Base-by-base conservation (phyloP, 2,329 filamentous ascomycete species). In the Sporothrix protearum region DNA sequence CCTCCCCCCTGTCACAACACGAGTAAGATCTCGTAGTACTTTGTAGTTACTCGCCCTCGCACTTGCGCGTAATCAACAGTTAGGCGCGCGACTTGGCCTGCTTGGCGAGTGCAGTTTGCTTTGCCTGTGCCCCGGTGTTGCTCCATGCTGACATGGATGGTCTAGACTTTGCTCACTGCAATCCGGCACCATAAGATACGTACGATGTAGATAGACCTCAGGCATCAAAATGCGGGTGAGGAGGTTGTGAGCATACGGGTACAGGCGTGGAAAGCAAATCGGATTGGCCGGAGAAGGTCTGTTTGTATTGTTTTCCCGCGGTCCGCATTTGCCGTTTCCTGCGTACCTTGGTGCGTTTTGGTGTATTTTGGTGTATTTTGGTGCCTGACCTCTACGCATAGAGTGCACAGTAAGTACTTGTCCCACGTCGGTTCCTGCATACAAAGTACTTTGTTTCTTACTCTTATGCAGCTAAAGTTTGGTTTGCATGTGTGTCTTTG, bases 321-420 rank as follows among this genome's bases (percentile, higher is more conserved):
- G 14, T 25, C 59, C 16, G 36, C 7, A 8, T 47, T 14, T 25
- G 16, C 22, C 33, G 33, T 8, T 8, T 8, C 3, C 33, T 36
- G 33, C n/a, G n/a, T n/a, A n/a, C n/a, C n/a, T n/a, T n/a, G n/a
- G n/a, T n/a, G n/a, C n/a, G n/a, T n/a, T n/a, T n/a, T n/a, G n/a
- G n/a, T n/a, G n/a, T n/a, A n/a, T n/a, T n/a, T n/a, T n/a, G n/a
- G n/a, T n/a, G n/a, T n/a, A n/a, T 22, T 30, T 39, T 45, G 59
- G 36, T 64, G 36, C 36, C 36, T 64, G 59, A 42, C 49, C 59
- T 4, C 14, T 22, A 22, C 45, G 59, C 36, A 64, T 53, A 1
- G 45, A 22, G 33, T 63, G 59, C 59, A 63, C 59, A 28, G 59
- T 45, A 63, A 28, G 59, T 45, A 63, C 59, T 63, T 63, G 59